Evolutionary conservation across 2,329 filamentous ascomycete genomes (phyloP).

Genomic region (Microcyclospora pomicola): DNA sequence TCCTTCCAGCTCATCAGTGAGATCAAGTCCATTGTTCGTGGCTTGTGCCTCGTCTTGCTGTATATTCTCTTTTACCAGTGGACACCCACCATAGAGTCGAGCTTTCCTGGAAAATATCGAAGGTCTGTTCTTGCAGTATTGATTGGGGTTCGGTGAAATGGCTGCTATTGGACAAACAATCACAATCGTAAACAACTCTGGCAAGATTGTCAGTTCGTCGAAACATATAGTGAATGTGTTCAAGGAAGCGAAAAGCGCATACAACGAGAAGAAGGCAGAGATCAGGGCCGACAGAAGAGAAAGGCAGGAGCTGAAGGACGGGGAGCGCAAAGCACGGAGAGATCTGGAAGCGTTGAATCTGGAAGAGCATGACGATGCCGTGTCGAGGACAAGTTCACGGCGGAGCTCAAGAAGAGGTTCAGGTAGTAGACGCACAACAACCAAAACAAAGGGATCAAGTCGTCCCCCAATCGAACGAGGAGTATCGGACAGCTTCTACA

Average conservation of each 20-base stretch:
- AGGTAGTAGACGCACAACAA: conserved; percentile 11
- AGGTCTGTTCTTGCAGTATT: background rate
- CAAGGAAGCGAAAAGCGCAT: conserved; percentile 80
- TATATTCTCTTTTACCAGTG: no score
- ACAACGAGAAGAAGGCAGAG: conserved; percentile 75
- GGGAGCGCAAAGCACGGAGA: conserved; percentile 45
- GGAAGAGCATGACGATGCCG: conserved; percentile 27
- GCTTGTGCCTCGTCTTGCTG: no score
- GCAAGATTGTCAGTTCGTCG: conserved; percentile 80
- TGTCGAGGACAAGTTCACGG: conserved; percentile 7
- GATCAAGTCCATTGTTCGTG: no score
- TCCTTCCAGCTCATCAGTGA: no score
- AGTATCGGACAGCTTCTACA: conserved; percentile 33
- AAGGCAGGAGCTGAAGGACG: conserved; percentile 28
- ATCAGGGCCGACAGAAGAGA: conserved; percentile 57
- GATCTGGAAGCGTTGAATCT: conserved; percentile 38
- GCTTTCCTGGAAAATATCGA: no score
- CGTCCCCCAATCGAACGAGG: conserved; percentile 30
- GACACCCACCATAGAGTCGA: no score
- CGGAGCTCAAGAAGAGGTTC: conserved; percentile 10
- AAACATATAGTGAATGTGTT: conserved; percentile 84
- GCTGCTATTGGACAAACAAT: conserved; percentile 54
- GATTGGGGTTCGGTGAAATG: conserved; percentile 3
- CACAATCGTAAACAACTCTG: conserved; percentile 80
- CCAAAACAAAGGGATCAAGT: conserved; percentile 11